phyloP scores from a whole-genome alignment of 2,329 filamentous ascomycete species.

The Hymenoscyphus fraxineus region DNA sequence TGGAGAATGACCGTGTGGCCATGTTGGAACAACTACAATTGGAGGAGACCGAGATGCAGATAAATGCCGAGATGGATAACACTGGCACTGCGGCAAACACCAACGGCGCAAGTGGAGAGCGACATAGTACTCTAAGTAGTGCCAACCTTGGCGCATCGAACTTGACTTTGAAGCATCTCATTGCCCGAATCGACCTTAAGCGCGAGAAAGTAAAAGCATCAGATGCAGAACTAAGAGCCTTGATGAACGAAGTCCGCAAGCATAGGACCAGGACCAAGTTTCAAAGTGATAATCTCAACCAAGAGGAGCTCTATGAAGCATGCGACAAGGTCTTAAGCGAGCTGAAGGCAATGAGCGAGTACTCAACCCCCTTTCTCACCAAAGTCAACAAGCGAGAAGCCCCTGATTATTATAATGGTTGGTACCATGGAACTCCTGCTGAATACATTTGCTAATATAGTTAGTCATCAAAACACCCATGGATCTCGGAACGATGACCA shows the following conservation, averaged over 20 bases:
- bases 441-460: conserved; percentile 31
- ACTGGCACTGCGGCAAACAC: conserved; percentile 50
- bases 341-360: conserved; percentile 94
- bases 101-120: conserved; percentile 52
- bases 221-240: conserved; percentile 82
- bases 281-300: conserved; percentile 95
- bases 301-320: conserved; percentile 96
- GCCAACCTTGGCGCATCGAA: conserved; percentile 95
- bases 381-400: conserved; percentile 96
- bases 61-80: conserved; percentile 90
- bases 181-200: conserved; percentile 91
- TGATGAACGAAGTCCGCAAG: conserved; percentile 97
- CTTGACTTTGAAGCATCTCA: conserved; percentile 92
- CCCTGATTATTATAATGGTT: conserved; percentile 89
- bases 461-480: conserved; percentile 92
- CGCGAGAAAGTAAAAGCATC: conserved; percentile 85
- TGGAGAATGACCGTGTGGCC: conserved; percentile 91
- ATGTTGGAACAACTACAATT: conserved; percentile 98
- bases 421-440: conserved; percentile 38
- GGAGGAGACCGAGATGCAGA: conserved; percentile 92
- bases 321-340: conserved; percentile 95
- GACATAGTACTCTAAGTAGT: conserved; percentile 85
- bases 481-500: conserved; percentile 97
- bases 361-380: conserved; percentile 92
- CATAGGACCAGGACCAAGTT: conserved; percentile 83